These are phyloP conservation scores for Patellaria atrata DNA, from an alignment of 495 filamentous ascomycete species.

Conservation along the genomic window DNA sequence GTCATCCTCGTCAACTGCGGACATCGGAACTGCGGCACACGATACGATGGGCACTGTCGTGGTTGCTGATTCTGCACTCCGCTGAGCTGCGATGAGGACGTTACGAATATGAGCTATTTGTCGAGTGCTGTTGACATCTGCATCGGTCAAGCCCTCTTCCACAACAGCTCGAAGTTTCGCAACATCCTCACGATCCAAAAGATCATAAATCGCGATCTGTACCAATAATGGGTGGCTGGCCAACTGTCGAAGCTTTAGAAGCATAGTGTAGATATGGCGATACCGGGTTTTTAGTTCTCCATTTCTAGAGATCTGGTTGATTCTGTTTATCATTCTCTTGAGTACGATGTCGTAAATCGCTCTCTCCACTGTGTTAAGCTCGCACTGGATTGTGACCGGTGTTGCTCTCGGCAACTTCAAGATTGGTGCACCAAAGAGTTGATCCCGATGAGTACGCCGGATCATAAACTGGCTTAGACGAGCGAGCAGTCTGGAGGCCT, in stretches of 20 bases:
- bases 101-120: conserved; percentile 18
- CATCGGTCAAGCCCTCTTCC: conserved; percentile 7
- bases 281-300: conserved; percentile 21
- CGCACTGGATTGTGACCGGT: conserved; percentile 24
- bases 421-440: conserved; percentile 39
- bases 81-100: conserved; percentile 12
- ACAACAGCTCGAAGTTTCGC: conserved; percentile 21
- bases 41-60: too few relatives aligned
- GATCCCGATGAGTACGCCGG: conserved; percentile 36
- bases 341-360: conserved; percentile 34
- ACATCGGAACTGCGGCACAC: too few relatives aligned
- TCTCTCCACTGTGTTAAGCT: conserved; percentile 36
- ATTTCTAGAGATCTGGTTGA: conserved; percentile 26
- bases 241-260: conserved; percentile 38
- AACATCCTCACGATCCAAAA: conserved; percentile 31
- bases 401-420: conserved; percentile 36
- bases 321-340: conserved; percentile 22
- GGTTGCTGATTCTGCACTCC: too few relatives aligned
- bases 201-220: conserved; percentile 31
- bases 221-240: conserved; percentile 36
- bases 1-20: too few relatives aligned
- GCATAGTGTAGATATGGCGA: conserved; percentile 25
- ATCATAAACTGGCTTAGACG: conserved; percentile 34
- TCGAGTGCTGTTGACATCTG: conserved; percentile 2
- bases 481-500: conserved; percentile 21